A percentile compares a stretch with the other conserved stretches of the same genome.
Evolutionary conservation across 805 yeast genomes (phyloP).

Genomic region (Yamadazyma akitaensis): DNA sequence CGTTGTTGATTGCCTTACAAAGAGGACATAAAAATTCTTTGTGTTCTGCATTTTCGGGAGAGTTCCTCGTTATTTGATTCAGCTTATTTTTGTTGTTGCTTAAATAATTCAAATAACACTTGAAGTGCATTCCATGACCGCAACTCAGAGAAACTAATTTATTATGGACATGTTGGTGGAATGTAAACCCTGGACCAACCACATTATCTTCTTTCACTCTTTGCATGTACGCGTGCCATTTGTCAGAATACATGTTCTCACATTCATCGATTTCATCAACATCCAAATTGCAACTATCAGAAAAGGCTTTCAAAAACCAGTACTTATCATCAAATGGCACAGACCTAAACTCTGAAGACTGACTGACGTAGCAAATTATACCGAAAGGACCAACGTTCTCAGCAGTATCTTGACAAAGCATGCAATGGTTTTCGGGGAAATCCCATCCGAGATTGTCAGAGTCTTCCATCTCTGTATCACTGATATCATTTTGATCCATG

Average conservation of each 20-base stretch:
- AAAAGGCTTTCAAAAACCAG: slow-evolving; percentile 64
- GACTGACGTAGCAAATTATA: slow-evolving; percentile 58
- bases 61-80: slow-evolving; percentile 75
- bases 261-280: slow-evolving; percentile 21
- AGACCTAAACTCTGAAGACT: slow-evolving; percentile 56
- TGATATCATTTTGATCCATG: slow-evolving; percentile 24
- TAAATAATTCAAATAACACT: slow-evolving; percentile 67
- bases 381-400: slow-evolving; percentile 69
- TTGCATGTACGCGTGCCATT: slow-evolving; percentile 39
- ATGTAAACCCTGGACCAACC: slow-evolving; percentile 73
- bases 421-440: slow-evolving; percentile 73
- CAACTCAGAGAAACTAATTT: slow-evolving; percentile 66
- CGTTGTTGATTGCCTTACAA: slow-evolving; percentile 82
- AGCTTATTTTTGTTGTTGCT: slow-evolving; percentile 52
- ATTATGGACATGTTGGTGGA: slow-evolving; percentile 33
- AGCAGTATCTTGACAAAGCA: slow-evolving; percentile 76
- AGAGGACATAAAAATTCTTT: slow-evolving; percentile 85
- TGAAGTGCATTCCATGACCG: slow-evolving; percentile 90
- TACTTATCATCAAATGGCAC: slow-evolving; percentile 62
- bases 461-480: slow-evolving; percentile 42
- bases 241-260: slow-evolving; percentile 20
- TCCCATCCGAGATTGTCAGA: slow-evolving; percentile 48
- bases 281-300: slow-evolving; percentile 43
- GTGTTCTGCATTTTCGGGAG: slow-evolving; percentile 69
- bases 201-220: slow-evolving; percentile 36